Conservation (phyloP, 2,329 filamentous ascomycete species). For the Didymella exigua region DNA sequence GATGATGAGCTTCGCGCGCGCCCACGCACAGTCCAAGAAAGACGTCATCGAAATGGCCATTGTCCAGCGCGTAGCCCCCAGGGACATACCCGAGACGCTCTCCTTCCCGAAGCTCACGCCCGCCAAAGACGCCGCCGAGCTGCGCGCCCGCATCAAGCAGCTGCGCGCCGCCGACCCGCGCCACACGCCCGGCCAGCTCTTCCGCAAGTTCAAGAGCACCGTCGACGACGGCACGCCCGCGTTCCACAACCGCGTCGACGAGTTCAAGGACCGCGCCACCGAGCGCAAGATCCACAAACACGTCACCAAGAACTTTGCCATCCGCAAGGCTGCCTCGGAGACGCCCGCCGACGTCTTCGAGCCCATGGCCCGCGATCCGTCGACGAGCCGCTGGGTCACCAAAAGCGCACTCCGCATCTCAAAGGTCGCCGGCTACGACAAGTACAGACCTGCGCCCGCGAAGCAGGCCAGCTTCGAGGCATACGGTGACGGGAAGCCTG, state of each 20-base stretch:
- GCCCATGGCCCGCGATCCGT: neutral
- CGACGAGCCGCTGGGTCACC: neutral
- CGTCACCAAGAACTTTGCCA: neutral
- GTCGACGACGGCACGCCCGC: neutral
- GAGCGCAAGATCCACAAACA: slow-evolving; percentile 11
- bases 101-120: neutral
- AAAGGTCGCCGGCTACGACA: neutral
- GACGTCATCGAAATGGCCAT: slow-evolving; percentile 20
- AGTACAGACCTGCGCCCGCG: too few relatives aligned
- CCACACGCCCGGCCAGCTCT: neutral
- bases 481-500: too few relatives aligned
- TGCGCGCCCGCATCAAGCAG: neutral
- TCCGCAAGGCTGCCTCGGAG: neutral
- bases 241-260: neutral
- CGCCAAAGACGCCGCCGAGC: neutral
- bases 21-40: slow-evolving; percentile 17
- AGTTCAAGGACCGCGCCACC: neutral
- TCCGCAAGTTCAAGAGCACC: slow-evolving; percentile 7
- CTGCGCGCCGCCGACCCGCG: neutral
- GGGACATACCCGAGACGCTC: neutral
- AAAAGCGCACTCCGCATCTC: too few relatives aligned
- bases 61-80: slow-evolving; percentile 1
- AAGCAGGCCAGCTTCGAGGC: too few relatives aligned
- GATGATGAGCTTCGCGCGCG: slow-evolving; percentile 50
- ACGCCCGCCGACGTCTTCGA: neutral